A percentile compares a stretch with the other conserved stretches of the same genome.
These are phyloP conservation scores for Fagopyrum tataricum DNA, from an alignment of 148 eudicot genomes.

Conservation along the genomic window DNA sequence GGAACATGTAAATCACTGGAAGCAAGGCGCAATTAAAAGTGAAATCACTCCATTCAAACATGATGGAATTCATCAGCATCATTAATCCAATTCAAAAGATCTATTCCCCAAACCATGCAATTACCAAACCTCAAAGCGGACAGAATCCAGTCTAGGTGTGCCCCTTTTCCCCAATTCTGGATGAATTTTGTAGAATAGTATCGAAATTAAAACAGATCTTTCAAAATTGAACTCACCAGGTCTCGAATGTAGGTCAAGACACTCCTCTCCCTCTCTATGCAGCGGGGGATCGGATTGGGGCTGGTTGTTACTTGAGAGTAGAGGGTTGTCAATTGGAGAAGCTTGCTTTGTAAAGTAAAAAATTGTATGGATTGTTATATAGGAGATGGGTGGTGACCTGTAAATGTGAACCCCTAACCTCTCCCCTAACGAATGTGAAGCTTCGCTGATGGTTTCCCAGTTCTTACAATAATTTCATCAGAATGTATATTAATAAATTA, in stretches of 20 bases:
- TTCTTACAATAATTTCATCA: no score
- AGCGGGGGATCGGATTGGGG: neutral
- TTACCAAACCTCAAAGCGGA: neutral
- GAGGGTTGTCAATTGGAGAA: neutral
- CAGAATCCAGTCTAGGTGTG: neutral
- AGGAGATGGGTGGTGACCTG: neutral
- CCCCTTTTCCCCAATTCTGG: neutral
- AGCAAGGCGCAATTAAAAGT: neutral
- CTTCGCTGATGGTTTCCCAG: neutral
- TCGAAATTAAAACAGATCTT: neutral
- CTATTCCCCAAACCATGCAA: neutral
- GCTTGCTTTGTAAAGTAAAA: neutral
- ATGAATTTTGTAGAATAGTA: neutral
- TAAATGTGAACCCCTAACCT: neutral
- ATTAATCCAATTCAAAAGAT: neutral
- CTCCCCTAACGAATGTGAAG: neutral
- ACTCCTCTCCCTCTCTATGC: neutral
- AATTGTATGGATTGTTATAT: neutral
- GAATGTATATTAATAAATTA: no score
- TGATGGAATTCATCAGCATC: neutral
- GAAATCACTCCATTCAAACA: neutral
- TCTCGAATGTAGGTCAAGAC: slow-evolving; percentile 6
- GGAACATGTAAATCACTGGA: neutral
- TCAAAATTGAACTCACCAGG: slow-evolving; percentile 8
- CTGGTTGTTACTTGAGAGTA: neutral